Percentiles rank a stretch among this genome's conserved stretches.
phyloP scores from a whole-genome alignment of 2,329 filamentous ascomycete genomes.

The Scytalidium sp. region DNA sequence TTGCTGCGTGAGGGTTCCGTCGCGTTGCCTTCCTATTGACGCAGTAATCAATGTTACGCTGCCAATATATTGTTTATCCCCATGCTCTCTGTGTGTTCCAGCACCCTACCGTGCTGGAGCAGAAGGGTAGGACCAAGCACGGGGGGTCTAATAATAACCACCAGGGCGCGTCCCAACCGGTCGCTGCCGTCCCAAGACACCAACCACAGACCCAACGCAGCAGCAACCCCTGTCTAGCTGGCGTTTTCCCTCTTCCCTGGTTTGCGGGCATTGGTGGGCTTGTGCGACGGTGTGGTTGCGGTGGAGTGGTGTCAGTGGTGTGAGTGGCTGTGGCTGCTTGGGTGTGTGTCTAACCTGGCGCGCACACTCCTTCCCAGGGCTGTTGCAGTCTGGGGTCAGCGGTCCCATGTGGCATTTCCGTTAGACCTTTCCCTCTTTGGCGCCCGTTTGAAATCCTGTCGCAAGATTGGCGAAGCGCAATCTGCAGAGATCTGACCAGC shows the following conservation, averaged over 20 bases:
- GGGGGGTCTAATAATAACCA: not conserved
- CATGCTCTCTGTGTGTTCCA: too few species aligned
- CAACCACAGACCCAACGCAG: not conserved
- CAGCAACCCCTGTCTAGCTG: too few species aligned
- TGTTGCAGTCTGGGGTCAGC: not conserved
- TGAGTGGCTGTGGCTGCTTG: too few species aligned
- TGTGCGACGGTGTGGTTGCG: not conserved
- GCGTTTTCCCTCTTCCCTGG: too few species aligned
- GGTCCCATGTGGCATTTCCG: not conserved
- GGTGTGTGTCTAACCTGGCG: too few species aligned
- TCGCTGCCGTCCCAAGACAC: not conserved
- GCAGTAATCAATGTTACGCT: too few species aligned
- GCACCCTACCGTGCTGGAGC: too few species aligned
- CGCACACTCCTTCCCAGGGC: too few species aligned
- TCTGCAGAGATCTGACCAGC: not conserved
- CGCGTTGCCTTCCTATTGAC: too few species aligned
- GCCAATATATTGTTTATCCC: too few species aligned
- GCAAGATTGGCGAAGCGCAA: not conserved
- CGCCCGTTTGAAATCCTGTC: not conserved
- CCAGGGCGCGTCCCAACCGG: not conserved
- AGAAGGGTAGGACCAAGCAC: too few species aligned
- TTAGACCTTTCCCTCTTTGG: not conserved
- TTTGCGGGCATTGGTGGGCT: not conserved
- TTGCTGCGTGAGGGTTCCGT: too few species aligned
- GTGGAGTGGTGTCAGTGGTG: not conserved